These are phyloP conservation scores for Sanghuangporus weigelae DNA, from an alignment of 1,284 basidiomycete genomes.

Conservation along the genomic window DNA sequence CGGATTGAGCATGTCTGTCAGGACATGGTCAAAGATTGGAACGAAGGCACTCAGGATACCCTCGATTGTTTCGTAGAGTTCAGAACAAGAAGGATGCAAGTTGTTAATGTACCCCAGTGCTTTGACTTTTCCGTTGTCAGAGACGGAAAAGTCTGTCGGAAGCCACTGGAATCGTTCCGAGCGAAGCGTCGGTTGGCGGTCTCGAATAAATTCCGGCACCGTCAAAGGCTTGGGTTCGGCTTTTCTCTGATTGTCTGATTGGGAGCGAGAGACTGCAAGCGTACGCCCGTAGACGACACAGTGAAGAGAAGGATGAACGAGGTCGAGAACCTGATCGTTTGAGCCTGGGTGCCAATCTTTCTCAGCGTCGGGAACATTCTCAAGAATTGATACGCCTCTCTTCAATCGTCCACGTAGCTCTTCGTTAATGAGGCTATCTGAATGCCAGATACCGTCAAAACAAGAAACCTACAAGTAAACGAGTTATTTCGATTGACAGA, in stretches of 20 bases:
- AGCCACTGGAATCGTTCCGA: conserved; percentile 33
- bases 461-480: conserved; percentile 43
- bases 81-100: conserved; percentile 34
- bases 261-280: not conserved
- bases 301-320: conserved; percentile 40
- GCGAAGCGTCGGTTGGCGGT: not conserved
- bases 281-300: conserved; percentile 33
- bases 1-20: conserved; percentile 49
- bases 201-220: not conserved
- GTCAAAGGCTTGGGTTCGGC: not conserved
- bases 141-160: conserved; percentile 31
- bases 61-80: conserved; percentile 17
- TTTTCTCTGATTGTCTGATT: not conserved
- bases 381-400: conserved; percentile 25
- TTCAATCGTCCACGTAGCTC: not conserved
- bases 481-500: not conserved
- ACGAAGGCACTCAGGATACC: conserved; percentile 33
- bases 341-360: conserved; percentile 46
- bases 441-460: conserved; percentile 52
- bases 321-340: conserved; percentile 37
- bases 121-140: conserved; percentile 20
- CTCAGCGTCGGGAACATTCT: conserved; percentile 32
- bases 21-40: conserved; percentile 46
- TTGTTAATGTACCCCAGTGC: conserved; percentile 45
- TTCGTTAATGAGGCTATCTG: conserved; percentile 24